phyloP scores from a whole-genome alignment of 306 rosid species.

The Ormosia semicastrata region DNA sequence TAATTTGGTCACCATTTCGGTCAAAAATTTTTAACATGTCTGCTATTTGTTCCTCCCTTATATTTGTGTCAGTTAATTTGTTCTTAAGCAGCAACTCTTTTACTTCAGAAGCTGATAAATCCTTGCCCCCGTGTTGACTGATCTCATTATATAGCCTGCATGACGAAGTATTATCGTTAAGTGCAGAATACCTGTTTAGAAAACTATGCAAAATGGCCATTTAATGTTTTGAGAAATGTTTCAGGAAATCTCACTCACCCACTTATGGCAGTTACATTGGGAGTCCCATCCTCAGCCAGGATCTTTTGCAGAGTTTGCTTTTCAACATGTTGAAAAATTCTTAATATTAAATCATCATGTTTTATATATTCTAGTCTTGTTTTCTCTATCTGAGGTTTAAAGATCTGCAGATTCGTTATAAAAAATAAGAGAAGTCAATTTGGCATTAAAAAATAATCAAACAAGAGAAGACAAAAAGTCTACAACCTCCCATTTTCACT shows the following conservation, averaged over 20 bases:
- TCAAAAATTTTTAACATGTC: slow-evolving; percentile 50
- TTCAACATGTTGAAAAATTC: slow-evolving; percentile 46
- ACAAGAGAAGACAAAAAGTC: background rate
- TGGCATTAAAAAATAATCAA: background rate
- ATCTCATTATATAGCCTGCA: slow-evolving; percentile 54
- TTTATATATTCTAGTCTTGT: slow-evolving; percentile 45
- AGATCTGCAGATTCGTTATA: slow-evolving; percentile 30
- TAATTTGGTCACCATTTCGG: slow-evolving; percentile 45
- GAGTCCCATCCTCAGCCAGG: slow-evolving; percentile 49
- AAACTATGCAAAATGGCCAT: background rate
- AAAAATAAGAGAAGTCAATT: background rate
- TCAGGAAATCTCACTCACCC: slow-evolving; percentile 37
- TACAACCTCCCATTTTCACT: background rate
- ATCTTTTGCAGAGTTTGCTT: slow-evolving; percentile 52
- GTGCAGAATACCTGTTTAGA: background rate
- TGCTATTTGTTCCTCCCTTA: slow-evolving; percentile 38
- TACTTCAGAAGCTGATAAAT: slow-evolving; percentile 41
- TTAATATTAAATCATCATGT: slow-evolving; percentile 42
- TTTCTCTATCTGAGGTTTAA: slow-evolving; percentile 51
- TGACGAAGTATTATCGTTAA: background rate
- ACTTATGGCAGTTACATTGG: slow-evolving; percentile 41
- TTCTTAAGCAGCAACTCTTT: slow-evolving; percentile 38
- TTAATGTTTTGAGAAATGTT: background rate
- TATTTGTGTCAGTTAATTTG: slow-evolving; percentile 22
- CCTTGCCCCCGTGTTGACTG: slow-evolving; percentile 38